Percentiles rank a stretch among this genome's conserved stretches.
Conservation (phyloP, 2,329 filamentous ascomycete species). For the Sporothrix dimorphospora region DNA sequence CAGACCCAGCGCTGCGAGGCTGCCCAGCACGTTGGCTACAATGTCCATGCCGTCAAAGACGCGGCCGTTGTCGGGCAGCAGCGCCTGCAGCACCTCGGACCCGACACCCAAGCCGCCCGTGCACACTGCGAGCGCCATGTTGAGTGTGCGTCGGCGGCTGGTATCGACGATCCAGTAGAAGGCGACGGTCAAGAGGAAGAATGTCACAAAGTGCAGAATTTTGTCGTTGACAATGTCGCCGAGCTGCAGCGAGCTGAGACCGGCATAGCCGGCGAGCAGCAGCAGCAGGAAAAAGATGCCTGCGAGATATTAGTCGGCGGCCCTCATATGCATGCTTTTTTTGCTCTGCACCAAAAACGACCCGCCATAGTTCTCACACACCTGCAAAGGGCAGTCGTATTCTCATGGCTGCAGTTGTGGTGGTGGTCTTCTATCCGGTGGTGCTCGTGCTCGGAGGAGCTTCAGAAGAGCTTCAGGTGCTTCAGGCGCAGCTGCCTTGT, state of each 20-base stretch:
- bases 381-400: slow-evolving; percentile 88
- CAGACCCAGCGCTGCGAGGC: slow-evolving; percentile 68
- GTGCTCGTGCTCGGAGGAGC: slow-evolving; percentile 5
- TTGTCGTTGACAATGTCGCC: slow-evolving; percentile 78
- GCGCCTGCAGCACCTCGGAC: slow-evolving; percentile 73
- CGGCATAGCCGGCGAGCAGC: slow-evolving; percentile 75
- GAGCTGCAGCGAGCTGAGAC: slow-evolving; percentile 68
- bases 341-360: not conserved
- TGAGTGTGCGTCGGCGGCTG: slow-evolving; percentile 78
- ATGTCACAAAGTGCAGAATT: slow-evolving; percentile 80
- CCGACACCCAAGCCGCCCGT: slow-evolving; percentile 72
- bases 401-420: slow-evolving; percentile 61
- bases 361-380: slow-evolving; percentile 48
- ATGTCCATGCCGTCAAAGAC: slow-evolving; percentile 81
- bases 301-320: slow-evolving; percentile 42
- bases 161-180: slow-evolving; percentile 99
- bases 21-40: slow-evolving; percentile 82
- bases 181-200: slow-evolving; percentile 81
- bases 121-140: slow-evolving; percentile 81
- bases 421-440: slow-evolving; percentile 31
- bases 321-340: not conserved
- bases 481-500: not conserved
- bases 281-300: slow-evolving; percentile 72
- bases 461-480: not conserved
- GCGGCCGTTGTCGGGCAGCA: slow-evolving; percentile 70